These are phyloP conservation scores for Leptographium flavum DNA, from an alignment of 2,329 filamentous ascomycete genomes.

Conservation along the genomic window DNA sequence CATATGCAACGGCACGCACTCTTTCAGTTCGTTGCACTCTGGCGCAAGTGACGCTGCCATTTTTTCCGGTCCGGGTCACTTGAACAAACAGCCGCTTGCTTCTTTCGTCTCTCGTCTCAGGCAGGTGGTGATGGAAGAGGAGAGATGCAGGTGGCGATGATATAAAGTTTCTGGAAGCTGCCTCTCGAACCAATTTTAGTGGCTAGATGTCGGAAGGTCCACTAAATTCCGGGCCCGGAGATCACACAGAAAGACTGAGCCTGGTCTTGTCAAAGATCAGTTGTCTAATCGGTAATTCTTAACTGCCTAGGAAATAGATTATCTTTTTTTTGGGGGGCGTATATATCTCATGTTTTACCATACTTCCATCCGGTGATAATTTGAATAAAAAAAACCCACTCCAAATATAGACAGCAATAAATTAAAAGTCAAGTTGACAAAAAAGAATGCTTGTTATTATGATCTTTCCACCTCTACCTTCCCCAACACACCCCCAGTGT, in stretches of 20 bases:
- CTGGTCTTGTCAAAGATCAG: neutral
- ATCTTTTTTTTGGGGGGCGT: too few species aligned
- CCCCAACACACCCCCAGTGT: too few species aligned
- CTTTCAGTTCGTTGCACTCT: constrained; percentile 91
- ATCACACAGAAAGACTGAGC: neutral
- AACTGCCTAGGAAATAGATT: too few species aligned
- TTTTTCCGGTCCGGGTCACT: neutral
- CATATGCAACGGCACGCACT: constrained; percentile 41
- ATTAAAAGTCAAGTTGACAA: too few species aligned
- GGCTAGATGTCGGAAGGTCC: neutral
- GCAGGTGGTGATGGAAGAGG: neutral
- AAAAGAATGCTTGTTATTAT: too few species aligned
- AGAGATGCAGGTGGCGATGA: neutral
- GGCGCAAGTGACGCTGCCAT: constrained; percentile 89
- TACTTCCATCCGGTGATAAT: too few species aligned
- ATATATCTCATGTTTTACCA: too few species aligned
- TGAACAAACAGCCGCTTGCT: neutral
- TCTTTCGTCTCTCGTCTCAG: neutral
- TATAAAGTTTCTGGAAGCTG: neutral
- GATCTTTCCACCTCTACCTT: too few species aligned
- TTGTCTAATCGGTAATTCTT: too few species aligned
- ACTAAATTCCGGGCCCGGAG: neutral
- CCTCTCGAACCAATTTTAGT: neutral
- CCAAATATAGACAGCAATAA: too few species aligned
- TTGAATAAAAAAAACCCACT: too few species aligned